A percentile compares a stretch with the other conserved stretches of the same genome.
Evolutionary conservation across 139 green algal genomes (phyloP).

Genomic region (Bryopsis sp.): DNA sequence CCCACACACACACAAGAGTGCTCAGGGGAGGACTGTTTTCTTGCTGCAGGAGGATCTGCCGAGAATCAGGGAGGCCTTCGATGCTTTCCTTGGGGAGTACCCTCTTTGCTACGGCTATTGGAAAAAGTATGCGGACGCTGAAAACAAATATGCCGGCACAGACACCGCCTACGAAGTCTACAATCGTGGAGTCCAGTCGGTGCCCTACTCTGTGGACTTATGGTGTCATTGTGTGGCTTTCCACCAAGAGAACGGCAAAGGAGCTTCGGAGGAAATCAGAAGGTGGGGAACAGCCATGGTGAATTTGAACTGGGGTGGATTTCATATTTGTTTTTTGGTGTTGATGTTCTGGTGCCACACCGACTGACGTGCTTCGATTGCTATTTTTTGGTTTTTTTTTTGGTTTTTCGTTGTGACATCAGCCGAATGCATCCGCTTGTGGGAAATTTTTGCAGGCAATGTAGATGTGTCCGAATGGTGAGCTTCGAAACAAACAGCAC

Average conservation of each 20-base stretch:
- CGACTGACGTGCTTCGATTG: no score
- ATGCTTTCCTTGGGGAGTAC: constrained; percentile 62
- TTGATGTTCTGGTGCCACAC: no score
- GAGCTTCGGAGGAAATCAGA: constrained; percentile 37
- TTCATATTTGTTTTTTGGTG: no score
- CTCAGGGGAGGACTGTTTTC: neutral
- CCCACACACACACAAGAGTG: neutral
- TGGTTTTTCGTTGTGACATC: no score
- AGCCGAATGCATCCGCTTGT: no score
- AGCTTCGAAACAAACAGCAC: no score
- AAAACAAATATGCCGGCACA: constrained; percentile 27
- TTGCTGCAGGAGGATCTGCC: constrained; percentile 53
- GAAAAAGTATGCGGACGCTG: constrained; percentile 79
- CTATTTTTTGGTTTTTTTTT: no score
- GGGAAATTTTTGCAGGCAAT: no score
- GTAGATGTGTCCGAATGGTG: no score
- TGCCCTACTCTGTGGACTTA: constrained; percentile 64
- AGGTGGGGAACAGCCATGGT: constrained; percentile 32
- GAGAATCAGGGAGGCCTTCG: constrained; percentile 44
- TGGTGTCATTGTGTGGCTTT: constrained; percentile 56
- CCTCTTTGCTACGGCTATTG: constrained; percentile 85
- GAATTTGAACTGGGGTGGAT: no score
- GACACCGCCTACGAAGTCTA: constrained; percentile 48
- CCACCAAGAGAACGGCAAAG: neutral
- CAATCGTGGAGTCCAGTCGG: constrained; percentile 51